Evolutionary conservation across 2,329 filamentous ascomycete species (phyloP).

Genomic region (Botryotinia globosa): DNA sequence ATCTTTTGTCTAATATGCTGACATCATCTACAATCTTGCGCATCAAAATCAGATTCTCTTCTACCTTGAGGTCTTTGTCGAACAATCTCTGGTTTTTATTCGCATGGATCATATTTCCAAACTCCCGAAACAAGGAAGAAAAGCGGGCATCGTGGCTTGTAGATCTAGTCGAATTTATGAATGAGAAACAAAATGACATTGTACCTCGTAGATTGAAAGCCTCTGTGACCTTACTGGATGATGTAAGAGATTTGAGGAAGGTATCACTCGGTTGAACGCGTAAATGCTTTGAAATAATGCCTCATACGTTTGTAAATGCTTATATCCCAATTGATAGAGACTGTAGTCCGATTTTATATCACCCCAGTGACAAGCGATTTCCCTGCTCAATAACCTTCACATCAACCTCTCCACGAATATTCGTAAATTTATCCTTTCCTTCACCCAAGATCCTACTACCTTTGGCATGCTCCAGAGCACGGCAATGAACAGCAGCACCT

Average conservation of each 20-base stretch:
- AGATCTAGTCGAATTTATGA: background rate
- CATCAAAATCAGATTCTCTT: background rate
- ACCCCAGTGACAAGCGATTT: background rate
- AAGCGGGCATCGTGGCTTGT: background rate
- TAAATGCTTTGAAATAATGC: background rate
- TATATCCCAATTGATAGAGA: background rate
- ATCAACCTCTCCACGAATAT: background rate
- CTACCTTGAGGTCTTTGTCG: background rate
- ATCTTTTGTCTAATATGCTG: background rate
- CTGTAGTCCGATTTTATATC: background rate
- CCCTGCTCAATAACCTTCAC: background rate
- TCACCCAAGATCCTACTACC: no score
- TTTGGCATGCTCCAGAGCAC: background rate
- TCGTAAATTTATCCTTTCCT: background rate
- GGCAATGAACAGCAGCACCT: background rate
- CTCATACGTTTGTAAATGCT: no score
- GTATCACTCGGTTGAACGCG: fast-evolving
- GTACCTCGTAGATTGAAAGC: background rate
- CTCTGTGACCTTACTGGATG: background rate
- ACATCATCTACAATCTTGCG: background rate
- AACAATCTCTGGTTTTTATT: background rate
- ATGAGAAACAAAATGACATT: background rate
- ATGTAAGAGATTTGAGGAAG: fast-evolving
- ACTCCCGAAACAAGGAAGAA: background rate
- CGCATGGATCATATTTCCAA: background rate